Evolutionary conservation across 2,329 filamentous ascomycete species (phyloP).

Genomic region (Epichloe amarillans): DNA sequence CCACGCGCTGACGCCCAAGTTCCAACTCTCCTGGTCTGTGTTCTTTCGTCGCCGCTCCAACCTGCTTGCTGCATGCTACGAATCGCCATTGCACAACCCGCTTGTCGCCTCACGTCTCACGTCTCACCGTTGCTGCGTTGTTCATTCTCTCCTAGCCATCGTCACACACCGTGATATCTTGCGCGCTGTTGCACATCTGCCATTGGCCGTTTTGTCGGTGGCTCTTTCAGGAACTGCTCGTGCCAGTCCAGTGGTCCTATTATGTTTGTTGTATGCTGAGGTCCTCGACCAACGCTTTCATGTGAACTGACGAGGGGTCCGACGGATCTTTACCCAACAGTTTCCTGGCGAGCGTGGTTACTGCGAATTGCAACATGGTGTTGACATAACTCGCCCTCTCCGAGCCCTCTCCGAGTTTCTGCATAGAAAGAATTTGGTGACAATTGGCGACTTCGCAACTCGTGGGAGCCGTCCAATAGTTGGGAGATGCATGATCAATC

Average conservation of each 20-base stretch:
- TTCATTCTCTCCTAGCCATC: not conserved
- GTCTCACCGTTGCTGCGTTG: constrained; percentile 6
- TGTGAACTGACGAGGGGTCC: not conserved
- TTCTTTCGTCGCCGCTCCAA: constrained; percentile 1
- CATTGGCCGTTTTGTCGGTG: not conserved
- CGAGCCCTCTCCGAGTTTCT: not conserved
- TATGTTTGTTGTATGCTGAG: not conserved
- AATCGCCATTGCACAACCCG: constrained; percentile 10
- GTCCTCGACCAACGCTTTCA: not conserved
- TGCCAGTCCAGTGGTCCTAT: not conserved
- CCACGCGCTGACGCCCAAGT: not conserved
- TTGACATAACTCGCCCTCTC: not conserved
- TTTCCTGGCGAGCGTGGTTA: not conserved
- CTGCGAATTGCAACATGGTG: not conserved
- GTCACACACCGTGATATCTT: not conserved
- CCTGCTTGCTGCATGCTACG: constrained; percentile 8
- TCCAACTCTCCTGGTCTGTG: constrained; percentile 1
- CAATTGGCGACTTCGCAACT: constrained; percentile 1
- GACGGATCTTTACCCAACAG: not conserved
- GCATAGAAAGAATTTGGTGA: not conserved
- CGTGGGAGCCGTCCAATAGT: not conserved
- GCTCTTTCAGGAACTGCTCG: constrained; percentile 2
- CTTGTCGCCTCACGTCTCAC: constrained; percentile 3
- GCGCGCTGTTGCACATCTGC: constrained; percentile 2
- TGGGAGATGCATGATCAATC: constrained; percentile 1